Evolutionary conservation across 331 rosid genomes (phyloP).

Genomic region (Cydonia oblonga): DNA sequence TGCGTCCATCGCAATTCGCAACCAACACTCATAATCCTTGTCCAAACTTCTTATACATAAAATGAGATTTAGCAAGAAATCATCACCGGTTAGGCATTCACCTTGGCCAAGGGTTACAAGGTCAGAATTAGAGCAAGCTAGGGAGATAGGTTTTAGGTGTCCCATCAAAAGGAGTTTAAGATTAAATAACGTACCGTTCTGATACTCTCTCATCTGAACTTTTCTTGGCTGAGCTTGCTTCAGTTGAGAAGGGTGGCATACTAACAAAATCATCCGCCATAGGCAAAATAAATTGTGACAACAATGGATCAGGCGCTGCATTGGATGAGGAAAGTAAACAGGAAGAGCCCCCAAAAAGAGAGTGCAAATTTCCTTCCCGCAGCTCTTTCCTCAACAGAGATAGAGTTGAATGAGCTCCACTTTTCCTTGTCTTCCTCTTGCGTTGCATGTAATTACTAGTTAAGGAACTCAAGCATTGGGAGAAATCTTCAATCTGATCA

Average conservation of each 20-base stretch:
- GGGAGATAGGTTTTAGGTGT: not conserved
- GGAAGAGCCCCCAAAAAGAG: conserved; percentile 73
- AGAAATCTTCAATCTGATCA: not conserved
- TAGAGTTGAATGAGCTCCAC: conserved; percentile 81
- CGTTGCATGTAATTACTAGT: conserved; percentile 75
- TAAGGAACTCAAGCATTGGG: conserved; percentile 38
- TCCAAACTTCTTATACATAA: not conserved
- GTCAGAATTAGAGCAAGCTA: not conserved
- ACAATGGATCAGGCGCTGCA: conserved; percentile 77
- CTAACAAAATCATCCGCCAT: conserved; percentile 52
- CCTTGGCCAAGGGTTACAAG: not conserved
- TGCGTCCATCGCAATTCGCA: not conserved
- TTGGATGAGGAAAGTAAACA: conserved; percentile 65
- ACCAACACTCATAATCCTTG: not conserved
- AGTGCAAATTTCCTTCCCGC: conserved; percentile 77
- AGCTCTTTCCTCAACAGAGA: conserved; percentile 89
- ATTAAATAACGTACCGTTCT: conserved; percentile 34
- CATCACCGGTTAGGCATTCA: not conserved
- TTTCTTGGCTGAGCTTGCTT: conserved; percentile 54
- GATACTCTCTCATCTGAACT: conserved; percentile 33
- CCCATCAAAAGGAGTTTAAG: not conserved
- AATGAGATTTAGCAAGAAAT: not conserved
- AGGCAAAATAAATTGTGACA: conserved; percentile 80
- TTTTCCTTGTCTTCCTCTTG: conserved; percentile 80
- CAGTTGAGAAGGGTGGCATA: conserved; percentile 46